Conservation (phyloP, 257 asterid genomes). For the Cinchona pubescens region DNA sequence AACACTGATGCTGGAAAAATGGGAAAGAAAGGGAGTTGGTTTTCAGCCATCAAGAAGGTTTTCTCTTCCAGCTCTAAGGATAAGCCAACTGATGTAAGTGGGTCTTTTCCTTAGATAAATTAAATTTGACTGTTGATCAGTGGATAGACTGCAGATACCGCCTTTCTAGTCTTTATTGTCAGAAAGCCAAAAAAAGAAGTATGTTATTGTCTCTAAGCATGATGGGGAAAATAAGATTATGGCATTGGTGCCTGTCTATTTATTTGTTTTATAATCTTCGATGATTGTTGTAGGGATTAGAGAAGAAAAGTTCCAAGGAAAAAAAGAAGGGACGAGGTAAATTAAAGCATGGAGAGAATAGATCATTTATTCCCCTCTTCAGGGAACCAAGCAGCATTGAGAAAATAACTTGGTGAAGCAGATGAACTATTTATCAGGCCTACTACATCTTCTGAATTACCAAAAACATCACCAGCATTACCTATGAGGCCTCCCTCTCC, state of each 20-base stretch:
- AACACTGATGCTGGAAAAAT: constrained; percentile 74
- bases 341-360: constrained; percentile 53
- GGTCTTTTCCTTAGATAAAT: neutral
- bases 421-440: constrained; percentile 63
- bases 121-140: neutral
- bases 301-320: constrained; percentile 63
- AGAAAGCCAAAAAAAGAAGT: neutral
- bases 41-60: constrained; percentile 85
- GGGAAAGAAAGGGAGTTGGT: constrained; percentile 99
- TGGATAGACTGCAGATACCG: neutral
- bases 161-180: neutral
- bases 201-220: neutral
- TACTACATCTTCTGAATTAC: constrained; percentile 38
- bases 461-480: constrained; percentile 45
- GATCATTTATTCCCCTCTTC: constrained; percentile 78
- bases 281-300: constrained; percentile 47
- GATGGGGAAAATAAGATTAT: neutral
- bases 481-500: constrained; percentile 45
- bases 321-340: constrained; percentile 75
- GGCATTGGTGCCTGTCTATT: neutral
- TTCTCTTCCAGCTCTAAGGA: constrained; percentile 71
- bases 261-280: neutral
- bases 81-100: constrained; percentile 57
- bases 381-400: constrained; percentile 95
- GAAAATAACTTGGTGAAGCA: constrained; percentile 84